phyloP scores from a whole-genome alignment of 257 asterid species.

The Lycium ferocissimum region DNA sequence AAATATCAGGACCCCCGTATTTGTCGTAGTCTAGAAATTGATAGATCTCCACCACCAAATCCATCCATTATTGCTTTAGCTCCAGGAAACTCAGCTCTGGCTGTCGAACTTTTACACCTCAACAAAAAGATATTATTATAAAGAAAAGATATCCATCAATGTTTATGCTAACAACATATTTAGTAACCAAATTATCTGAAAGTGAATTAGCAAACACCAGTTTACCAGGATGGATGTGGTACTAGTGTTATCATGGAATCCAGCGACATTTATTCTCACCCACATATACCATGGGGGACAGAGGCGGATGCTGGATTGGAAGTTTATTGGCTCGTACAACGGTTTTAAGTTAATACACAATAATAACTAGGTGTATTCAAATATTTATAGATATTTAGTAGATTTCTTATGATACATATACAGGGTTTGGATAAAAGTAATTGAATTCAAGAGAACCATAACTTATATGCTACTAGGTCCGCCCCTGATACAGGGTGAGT shows the following conservation, averaged over 20 bases:
- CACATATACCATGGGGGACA: neutral
- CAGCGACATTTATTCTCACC: neutral
- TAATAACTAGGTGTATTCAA: neutral
- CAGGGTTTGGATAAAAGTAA: neutral
- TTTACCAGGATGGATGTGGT: neutral
- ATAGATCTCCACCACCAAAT: slow-evolving; percentile 85
- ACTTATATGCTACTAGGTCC: neutral
- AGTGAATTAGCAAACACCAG: slow-evolving; percentile 1
- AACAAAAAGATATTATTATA: neutral
- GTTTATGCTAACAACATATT: neutral
- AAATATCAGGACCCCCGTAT: slow-evolving; percentile 39
- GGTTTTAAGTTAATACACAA: neutral
- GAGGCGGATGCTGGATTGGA: neutral
- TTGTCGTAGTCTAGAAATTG: slow-evolving; percentile 61
- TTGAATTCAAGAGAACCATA: neutral
- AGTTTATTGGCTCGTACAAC: neutral
- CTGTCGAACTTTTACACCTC: slow-evolving; percentile 60
- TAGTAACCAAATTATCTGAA: neutral
- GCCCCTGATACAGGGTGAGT: neutral
- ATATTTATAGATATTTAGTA: neutral
- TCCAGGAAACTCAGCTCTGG: slow-evolving; percentile 81
- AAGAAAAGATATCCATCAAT: neutral
- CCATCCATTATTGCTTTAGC: slow-evolving; percentile 78
- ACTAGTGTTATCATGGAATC: neutral
- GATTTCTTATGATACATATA: neutral